phyloP scores from a whole-genome alignment of 2,329 filamentous ascomycete species.

The Alternaria postmessia region DNA sequence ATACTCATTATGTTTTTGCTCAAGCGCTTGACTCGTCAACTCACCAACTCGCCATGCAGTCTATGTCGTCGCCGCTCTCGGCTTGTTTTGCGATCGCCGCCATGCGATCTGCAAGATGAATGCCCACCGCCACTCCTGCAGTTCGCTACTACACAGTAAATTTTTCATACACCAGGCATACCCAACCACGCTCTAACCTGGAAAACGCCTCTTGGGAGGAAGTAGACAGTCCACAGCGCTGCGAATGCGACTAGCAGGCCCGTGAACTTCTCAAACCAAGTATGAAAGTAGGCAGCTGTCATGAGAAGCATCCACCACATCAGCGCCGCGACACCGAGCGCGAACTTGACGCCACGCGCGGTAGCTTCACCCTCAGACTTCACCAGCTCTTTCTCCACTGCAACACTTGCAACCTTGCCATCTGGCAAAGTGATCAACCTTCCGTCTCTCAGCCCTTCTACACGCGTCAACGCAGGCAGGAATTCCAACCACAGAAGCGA shows the following conservation, averaged over 20 bases:
- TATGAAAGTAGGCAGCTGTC: slow-evolving; percentile 98
- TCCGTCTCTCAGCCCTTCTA: slow-evolving; percentile 64
- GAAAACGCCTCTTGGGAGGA: slow-evolving; percentile 56
- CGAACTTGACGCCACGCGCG: slow-evolving; percentile 63
- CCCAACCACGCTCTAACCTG: slow-evolving; percentile 54
- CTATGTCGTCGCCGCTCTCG: background rate
- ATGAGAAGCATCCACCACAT: slow-evolving; percentile 97
- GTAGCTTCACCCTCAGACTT: slow-evolving; percentile 51
- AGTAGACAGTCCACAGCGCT: slow-evolving; percentile 58
- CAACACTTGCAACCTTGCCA: slow-evolving; percentile 64
- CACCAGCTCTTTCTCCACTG: slow-evolving; percentile 49
- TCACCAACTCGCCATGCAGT: background rate
- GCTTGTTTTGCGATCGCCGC: background rate
- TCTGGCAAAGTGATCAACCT: slow-evolving; percentile 71
- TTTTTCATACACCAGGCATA: slow-evolving; percentile 55
- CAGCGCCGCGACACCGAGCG: slow-evolving; percentile 69
- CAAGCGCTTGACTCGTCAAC: slow-evolving; percentile 5
- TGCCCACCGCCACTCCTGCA: background rate
- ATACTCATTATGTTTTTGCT: slow-evolving; percentile 2
- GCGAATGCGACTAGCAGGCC: slow-evolving; percentile 58
- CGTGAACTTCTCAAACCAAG: slow-evolving; percentile 90
- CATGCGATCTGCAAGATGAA: background rate
- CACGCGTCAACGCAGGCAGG: slow-evolving; percentile 65
- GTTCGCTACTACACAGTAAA: background rate
- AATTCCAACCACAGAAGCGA: slow-evolving; percentile 84